A percentile compares a stretch with the other conserved stretches of the same genome.
phyloP scores from a whole-genome alignment of 257 asterid genomes.

The Perilla frutescens region DNA sequence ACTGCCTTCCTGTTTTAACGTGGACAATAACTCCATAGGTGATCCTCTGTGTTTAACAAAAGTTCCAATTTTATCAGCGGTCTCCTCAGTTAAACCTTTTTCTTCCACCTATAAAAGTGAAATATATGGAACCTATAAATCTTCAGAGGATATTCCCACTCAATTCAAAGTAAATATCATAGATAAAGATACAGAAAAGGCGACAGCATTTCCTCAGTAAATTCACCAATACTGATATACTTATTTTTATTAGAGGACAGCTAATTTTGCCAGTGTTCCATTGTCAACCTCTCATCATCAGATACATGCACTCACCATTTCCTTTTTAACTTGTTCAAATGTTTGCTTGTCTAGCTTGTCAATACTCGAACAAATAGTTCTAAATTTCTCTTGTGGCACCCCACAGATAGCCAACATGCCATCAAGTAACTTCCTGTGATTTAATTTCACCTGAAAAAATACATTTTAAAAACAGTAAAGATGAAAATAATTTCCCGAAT shows the following conservation, averaged over 20 bases:
- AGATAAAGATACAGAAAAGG: neutral
- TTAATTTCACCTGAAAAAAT: constrained; percentile 77
- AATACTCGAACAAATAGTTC: constrained; percentile 94
- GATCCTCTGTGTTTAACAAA: constrained; percentile 82
- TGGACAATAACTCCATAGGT: constrained; percentile 72
- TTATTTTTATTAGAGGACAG: neutral
- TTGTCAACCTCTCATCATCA: constrained; percentile 12
- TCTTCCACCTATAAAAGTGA: constrained; percentile 67
- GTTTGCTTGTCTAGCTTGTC: constrained; percentile 95
- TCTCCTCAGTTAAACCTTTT: constrained; percentile 84
- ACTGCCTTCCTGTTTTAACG: constrained; percentile 70
- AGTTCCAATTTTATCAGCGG: constrained; percentile 79
- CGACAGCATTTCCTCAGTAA: neutral
- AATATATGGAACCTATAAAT: constrained; percentile 27
- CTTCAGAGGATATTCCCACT: constrained; percentile 10
- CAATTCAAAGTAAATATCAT: constrained; percentile 1
- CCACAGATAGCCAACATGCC: constrained; percentile 96
- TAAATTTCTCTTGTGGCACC: constrained; percentile 83
- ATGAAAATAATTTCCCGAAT: constrained; percentile 3
- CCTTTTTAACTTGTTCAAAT: constrained; percentile 86
- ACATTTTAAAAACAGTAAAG: constrained; percentile 8
- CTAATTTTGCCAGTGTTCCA: constrained; percentile 10
- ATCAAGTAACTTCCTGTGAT: constrained; percentile 88
- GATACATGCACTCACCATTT: constrained; percentile 68
- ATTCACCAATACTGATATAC: constrained; percentile 7